phyloP scores from a whole-genome alignment of 495 filamentous ascomycete species.

The Aspergillus ostianus region DNA sequence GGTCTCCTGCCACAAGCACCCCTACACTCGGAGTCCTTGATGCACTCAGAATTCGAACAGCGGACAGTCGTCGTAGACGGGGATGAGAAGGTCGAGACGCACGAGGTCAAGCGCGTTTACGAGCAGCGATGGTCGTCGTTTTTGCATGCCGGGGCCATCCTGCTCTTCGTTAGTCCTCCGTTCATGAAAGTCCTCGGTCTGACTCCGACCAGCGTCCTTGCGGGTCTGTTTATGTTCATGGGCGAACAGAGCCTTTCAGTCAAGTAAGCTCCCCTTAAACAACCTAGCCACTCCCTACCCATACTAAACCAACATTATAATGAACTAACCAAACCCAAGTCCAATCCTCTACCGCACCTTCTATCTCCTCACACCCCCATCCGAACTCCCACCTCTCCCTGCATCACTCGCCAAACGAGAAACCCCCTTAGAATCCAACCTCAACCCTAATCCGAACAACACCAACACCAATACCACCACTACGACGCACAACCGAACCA shows the following conservation, averaged over 20 bases:
- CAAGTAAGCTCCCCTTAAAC: conserved; percentile 42
- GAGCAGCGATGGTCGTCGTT: conserved; percentile 71
- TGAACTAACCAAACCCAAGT: conserved; percentile 20
- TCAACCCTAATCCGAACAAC: neutral
- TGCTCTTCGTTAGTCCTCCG: conserved; percentile 62
- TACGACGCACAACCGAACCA: neutral
- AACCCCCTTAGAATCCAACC: conserved; percentile 6
- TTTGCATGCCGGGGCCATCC: conserved; percentile 59
- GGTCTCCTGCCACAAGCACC: conserved; percentile 70
- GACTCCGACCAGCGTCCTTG: conserved; percentile 67
- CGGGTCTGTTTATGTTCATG: conserved; percentile 72
- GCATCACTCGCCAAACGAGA: conserved; percentile 31
- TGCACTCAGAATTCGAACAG: conserved; percentile 54
- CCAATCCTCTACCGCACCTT: conserved; percentile 65
- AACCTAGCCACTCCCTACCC: neutral
- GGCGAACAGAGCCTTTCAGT: conserved; percentile 68
- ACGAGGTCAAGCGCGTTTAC: conserved; percentile 52
- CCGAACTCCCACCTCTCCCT: conserved; percentile 61
- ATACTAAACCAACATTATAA: neutral
- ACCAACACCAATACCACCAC: neutral
- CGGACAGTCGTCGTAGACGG: conserved; percentile 33
- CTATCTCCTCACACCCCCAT: conserved; percentile 61
- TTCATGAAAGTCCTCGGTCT: conserved; percentile 68
- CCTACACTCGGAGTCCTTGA: conserved; percentile 64
- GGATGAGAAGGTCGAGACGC: conserved; percentile 38